phyloP scores from a whole-genome alignment of 495 filamentous ascomycete genomes.

The Trichoderma erinaceum region DNA sequence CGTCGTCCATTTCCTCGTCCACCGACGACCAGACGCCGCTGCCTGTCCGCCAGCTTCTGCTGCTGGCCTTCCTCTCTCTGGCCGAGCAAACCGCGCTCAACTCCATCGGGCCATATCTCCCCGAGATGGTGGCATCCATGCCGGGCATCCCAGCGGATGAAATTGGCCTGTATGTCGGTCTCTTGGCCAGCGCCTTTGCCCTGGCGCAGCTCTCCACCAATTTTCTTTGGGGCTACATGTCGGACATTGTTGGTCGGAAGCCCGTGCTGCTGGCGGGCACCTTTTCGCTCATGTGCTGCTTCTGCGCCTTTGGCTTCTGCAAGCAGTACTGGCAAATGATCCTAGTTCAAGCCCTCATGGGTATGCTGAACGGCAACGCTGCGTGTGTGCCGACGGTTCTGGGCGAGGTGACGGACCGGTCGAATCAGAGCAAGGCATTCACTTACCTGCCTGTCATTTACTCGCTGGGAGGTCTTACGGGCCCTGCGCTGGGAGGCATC shows the following conservation, averaged over 20 bases:
- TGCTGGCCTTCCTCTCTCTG: conserved; percentile 82
- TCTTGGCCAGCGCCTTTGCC: conserved; percentile 85
- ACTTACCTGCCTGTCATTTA: conserved; percentile 91
- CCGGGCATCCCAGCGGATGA: conserved; percentile 63
- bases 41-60: conserved; percentile 72
- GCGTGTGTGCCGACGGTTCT: conserved; percentile 84
- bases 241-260: conserved; percentile 85
- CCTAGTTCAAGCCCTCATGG: conserved; percentile 81
- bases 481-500: conserved; percentile 82
- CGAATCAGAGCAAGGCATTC: conserved; percentile 87
- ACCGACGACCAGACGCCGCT: conserved; percentile 54
- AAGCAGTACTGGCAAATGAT: conserved; percentile 75
- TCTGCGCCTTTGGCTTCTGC: conserved; percentile 84
- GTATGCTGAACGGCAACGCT: conserved; percentile 84
- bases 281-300: conserved; percentile 69
- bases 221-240: conserved; percentile 89
- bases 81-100: conserved; percentile 95
- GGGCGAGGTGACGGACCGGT: conserved; percentile 90
- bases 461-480: conserved; percentile 86
- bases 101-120: conserved; percentile 92
- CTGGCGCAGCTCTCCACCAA: conserved; percentile 87
- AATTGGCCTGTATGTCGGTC: conserved; percentile 83
- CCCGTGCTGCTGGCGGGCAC: conserved; percentile 88
- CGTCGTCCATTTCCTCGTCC: conserved; percentile 15
- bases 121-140: conserved; percentile 82